Conservation (phyloP, 164 flowering plant genomes). For the Tetrastigma voinierianum region DNA sequence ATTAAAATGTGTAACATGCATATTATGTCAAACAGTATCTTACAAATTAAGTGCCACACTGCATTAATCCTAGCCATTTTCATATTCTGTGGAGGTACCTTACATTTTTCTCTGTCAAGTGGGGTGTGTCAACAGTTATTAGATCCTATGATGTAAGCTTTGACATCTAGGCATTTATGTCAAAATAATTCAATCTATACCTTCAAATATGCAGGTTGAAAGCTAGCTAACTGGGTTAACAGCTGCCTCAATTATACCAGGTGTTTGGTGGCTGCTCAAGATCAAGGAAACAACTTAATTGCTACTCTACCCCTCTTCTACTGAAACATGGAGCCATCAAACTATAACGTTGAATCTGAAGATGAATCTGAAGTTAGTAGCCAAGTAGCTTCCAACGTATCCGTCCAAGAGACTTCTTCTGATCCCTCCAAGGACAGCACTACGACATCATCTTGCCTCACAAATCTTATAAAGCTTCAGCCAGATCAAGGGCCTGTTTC, state of each 20-base stretch:
- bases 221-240: neutral
- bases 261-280: neutral
- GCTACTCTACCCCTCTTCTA: neutral
- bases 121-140: too few relatives aligned
- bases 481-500: slow-evolving; percentile 30
- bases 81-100: too few relatives aligned
- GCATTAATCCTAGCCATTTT: too few relatives aligned
- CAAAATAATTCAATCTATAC: too few relatives aligned
- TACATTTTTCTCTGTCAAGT: too few relatives aligned
- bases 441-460: slow-evolving; percentile 28
- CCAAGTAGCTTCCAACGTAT: slow-evolving; percentile 57
- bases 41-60: too few relatives aligned
- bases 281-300: neutral
- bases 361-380: slow-evolving; percentile 60
- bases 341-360: slow-evolving; percentile 43
- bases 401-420: slow-evolving; percentile 39
- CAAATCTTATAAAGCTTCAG: slow-evolving; percentile 20
- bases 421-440: slow-evolving; percentile 27
- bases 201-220: too few relatives aligned
- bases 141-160: too few relatives aligned
- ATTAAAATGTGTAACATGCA: too few relatives aligned
- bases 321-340: slow-evolving; percentile 36
- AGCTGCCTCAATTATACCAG: neutral
- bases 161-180: too few relatives aligned
- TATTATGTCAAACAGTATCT: too few relatives aligned